Conservation (phyloP, 345 rosid genomes). For the Acer saccharum region DNA sequence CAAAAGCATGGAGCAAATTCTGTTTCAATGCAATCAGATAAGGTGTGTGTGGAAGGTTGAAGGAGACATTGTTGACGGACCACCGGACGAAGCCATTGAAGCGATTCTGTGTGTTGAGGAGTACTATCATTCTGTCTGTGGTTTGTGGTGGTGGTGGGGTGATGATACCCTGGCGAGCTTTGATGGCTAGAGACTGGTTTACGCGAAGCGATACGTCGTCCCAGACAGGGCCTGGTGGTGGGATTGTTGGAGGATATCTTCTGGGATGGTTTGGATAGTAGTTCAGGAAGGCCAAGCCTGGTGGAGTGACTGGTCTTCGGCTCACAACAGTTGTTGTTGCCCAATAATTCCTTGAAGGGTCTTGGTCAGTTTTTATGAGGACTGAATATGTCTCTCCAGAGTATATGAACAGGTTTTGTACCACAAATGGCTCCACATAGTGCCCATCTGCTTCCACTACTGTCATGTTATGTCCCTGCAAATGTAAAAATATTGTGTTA, state of each 20-base stretch:
- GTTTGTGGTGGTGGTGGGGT: slow-evolving; percentile 41
- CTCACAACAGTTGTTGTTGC: slow-evolving; percentile 57
- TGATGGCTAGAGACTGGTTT: slow-evolving; percentile 56
- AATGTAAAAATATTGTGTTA: not conserved
- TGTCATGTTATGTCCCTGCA: slow-evolving; percentile 72
- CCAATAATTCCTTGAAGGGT: slow-evolving; percentile 71
- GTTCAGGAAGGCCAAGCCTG: slow-evolving; percentile 45
- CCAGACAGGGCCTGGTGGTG: slow-evolving; percentile 53
- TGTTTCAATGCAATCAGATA: slow-evolving; percentile 58
- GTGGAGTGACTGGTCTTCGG: slow-evolving; percentile 48
- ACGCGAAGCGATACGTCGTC: slow-evolving; percentile 34
- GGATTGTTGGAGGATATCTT: slow-evolving; percentile 42
- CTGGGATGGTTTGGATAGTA: slow-evolving; percentile 64
- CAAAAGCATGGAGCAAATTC: slow-evolving; percentile 38
- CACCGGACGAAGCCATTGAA: slow-evolving; percentile 42
- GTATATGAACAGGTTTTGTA: slow-evolving; percentile 68
- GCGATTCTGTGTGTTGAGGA: slow-evolving; percentile 63
- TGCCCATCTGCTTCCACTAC: slow-evolving; percentile 87
- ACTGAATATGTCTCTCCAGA: slow-evolving; percentile 82
- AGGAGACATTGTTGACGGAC: slow-evolving; percentile 73
- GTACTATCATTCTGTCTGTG: slow-evolving; percentile 48
- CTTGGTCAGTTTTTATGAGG: slow-evolving; percentile 53
- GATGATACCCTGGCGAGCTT: slow-evolving; percentile 44
- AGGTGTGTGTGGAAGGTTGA: slow-evolving; percentile 55
- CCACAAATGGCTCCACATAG: slow-evolving; percentile 69